phyloP scores from a whole-genome alignment of 2,329 filamentous ascomycete species.

The Zymoseptoria ardabiliae region DNA sequence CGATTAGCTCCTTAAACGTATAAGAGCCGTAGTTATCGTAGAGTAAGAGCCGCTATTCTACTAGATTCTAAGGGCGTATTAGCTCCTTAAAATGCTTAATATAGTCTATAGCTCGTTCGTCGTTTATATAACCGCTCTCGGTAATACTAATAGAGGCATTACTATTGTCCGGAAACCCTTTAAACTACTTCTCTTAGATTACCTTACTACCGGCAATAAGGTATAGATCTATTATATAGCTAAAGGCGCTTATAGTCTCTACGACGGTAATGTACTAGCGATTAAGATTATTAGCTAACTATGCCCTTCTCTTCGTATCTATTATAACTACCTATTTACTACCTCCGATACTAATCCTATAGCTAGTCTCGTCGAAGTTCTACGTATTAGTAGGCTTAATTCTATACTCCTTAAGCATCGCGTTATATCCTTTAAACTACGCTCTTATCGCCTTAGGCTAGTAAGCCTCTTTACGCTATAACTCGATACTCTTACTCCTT shows the following conservation, averaged over 20 bases:
- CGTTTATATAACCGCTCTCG: not conserved
- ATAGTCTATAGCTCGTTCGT: not conserved
- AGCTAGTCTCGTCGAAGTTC: not conserved
- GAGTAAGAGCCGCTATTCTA: not conserved
- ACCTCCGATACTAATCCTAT: not conserved
- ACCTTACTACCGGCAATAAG: not conserved
- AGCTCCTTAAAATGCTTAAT: not conserved
- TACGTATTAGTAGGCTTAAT: not conserved
- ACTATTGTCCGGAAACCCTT: not conserved
- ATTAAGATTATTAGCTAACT: not conserved
- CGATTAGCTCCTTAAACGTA: not conserved
- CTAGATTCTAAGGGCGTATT: not conserved
- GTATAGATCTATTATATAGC: not conserved
- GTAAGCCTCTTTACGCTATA: slow-evolving; percentile 1
- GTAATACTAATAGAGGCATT: not conserved
- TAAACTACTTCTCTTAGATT: not conserved
- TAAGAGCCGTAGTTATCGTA: not conserved
- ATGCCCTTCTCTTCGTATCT: slow-evolving; percentile 1
- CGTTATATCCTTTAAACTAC: not conserved
- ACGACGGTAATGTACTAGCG: not conserved
- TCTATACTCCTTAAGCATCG: not conserved
- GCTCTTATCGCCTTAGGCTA: not conserved
- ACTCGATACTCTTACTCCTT: not conserved
- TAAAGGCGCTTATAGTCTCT: not conserved
- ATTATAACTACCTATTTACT: not conserved